Percentiles rank a stretch among this genome's conserved stretches.
phyloP scores from a whole-genome alignment of 2,329 filamentous ascomycete genomes.

The Aureobasidium sp. region DNA sequence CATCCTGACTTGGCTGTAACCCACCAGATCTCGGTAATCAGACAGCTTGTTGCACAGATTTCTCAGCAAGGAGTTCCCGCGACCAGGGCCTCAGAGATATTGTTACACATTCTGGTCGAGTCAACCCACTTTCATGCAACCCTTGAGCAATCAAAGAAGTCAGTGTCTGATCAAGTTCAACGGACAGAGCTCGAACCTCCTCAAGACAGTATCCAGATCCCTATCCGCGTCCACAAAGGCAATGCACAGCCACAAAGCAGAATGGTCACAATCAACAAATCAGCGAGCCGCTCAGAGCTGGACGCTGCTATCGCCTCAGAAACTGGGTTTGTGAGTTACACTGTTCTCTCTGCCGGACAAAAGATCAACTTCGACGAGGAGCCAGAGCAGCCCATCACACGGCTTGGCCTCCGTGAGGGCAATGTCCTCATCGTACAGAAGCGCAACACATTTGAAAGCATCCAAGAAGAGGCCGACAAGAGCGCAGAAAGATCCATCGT shows the following conservation, averaged over 20 bases:
- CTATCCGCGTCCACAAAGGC: neutral
- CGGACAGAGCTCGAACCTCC: no score
- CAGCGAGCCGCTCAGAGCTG: slow-evolving; percentile 7
- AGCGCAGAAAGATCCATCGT: slow-evolving; percentile 41
- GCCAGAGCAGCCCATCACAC: neutral
- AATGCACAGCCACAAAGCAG: neutral
- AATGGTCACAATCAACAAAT: neutral
- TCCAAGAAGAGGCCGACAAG: slow-evolving; percentile 1
- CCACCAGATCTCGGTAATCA: slow-evolving; percentile 49
- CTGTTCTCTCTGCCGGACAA: slow-evolving; percentile 10
- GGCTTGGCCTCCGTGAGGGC: neutral
- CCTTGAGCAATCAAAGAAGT: neutral
- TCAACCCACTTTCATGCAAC: neutral
- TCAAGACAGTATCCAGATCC: neutral
- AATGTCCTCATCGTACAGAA: slow-evolving; percentile 13
- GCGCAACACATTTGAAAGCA: slow-evolving; percentile 4
- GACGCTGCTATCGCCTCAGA: neutral
- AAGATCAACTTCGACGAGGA: slow-evolving; percentile 6
- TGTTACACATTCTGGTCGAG: neutral
- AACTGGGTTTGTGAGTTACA: slow-evolving; percentile 8
- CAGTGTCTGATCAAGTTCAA: neutral
- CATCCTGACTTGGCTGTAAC: neutral
- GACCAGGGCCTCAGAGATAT: neutral
- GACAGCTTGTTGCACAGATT: slow-evolving; percentile 60
- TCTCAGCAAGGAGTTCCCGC: neutral